These are phyloP conservation scores for Kurtzmaniella quercitrusa DNA, from an alignment of 1,139 yeast species.

Conservation along the genomic window DNA sequence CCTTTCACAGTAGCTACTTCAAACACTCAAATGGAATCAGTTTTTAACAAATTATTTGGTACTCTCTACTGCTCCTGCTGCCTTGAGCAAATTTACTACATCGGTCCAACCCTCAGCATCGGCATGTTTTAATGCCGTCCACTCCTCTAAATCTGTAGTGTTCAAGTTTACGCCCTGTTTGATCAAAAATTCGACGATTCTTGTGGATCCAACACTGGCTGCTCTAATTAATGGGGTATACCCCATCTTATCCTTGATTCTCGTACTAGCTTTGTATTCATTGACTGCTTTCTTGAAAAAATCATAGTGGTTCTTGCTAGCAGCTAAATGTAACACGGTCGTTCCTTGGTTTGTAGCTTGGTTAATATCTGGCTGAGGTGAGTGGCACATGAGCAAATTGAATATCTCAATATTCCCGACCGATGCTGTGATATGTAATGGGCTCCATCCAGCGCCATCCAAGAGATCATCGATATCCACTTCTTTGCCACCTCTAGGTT, in stretches of 20 bases:
- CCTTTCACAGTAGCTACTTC: too few species aligned
- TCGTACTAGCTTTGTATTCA: slow-evolving; percentile 53
- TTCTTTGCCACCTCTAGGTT: slow-evolving; percentile 25
- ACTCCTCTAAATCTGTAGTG: slow-evolving; percentile 64
- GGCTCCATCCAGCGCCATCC: slow-evolving; percentile 86
- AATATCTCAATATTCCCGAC: slow-evolving; percentile 61
- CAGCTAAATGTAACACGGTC: slow-evolving; percentile 74
- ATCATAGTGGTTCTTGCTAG: slow-evolving; percentile 57
- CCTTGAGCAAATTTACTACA: slow-evolving; percentile 50
- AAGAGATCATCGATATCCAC: slow-evolving; percentile 62
- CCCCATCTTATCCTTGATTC: slow-evolving; percentile 62
- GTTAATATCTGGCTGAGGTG: slow-evolving; percentile 34
- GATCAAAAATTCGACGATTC: slow-evolving; percentile 47
- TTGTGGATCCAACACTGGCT: slow-evolving; percentile 67
- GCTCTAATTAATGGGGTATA: slow-evolving; percentile 80
- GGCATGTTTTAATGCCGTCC: slow-evolving; percentile 90
- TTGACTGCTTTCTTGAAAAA: slow-evolving; percentile 50
- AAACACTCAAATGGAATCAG: neutral
- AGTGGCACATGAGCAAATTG: slow-evolving; percentile 26
- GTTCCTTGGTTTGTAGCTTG: slow-evolving; percentile 62
- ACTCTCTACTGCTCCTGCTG: slow-evolving; percentile 1
- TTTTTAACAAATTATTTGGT: too few species aligned
- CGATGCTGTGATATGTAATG: slow-evolving; percentile 77
- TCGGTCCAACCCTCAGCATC: slow-evolving; percentile 89
- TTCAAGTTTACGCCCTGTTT: slow-evolving; percentile 63